phyloP scores from a whole-genome alignment of 1,284 basidiomycete species.

The Cryptococcus neoformans region DNA sequence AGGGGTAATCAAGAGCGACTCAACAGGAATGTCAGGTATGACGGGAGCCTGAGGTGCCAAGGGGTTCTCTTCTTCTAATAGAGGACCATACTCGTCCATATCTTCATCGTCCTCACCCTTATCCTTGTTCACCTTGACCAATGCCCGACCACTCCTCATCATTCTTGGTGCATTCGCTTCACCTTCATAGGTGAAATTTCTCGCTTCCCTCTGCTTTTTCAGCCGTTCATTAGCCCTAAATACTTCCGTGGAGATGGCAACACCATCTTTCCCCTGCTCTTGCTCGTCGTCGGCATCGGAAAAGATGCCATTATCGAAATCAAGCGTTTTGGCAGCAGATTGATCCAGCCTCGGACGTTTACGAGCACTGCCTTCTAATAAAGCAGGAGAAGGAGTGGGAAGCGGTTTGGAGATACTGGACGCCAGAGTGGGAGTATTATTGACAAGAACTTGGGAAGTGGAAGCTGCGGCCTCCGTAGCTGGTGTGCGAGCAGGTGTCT shows the following conservation, averaged over 20 bases:
- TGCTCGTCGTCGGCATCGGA: slow-evolving; percentile 1
- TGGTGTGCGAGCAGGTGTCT: background rate
- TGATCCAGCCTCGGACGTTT: background rate
- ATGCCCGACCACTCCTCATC: slow-evolving; percentile 40
- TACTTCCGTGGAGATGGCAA: slow-evolving; percentile 6
- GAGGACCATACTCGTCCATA: slow-evolving; percentile 24
- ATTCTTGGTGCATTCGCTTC: slow-evolving; percentile 41
- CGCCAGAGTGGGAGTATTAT: slow-evolving; percentile 11
- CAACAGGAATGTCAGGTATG: slow-evolving; percentile 12
- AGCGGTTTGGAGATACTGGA: slow-evolving; percentile 7
- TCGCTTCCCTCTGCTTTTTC: slow-evolving; percentile 40
- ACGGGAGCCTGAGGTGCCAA: slow-evolving; percentile 7
- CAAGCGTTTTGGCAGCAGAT: slow-evolving; percentile 5
- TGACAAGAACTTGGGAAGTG: background rate
- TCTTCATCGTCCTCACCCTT: slow-evolving; percentile 9
- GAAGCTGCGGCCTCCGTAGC: background rate
- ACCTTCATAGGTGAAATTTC: slow-evolving; percentile 46
- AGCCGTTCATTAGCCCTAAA: slow-evolving; percentile 45
- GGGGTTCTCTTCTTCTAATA: slow-evolving; percentile 13
- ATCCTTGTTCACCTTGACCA: slow-evolving; percentile 10
- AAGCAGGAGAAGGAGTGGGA: slow-evolving; percentile 14
- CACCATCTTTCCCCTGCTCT: slow-evolving; percentile 4
- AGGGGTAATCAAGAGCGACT: background rate
- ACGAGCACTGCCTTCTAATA: background rate
- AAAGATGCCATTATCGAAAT: slow-evolving; percentile 12